These are phyloP conservation scores for Chlorella sp. DNA, from an alignment of 139 green algal genomes.

Conservation along the genomic window DNA sequence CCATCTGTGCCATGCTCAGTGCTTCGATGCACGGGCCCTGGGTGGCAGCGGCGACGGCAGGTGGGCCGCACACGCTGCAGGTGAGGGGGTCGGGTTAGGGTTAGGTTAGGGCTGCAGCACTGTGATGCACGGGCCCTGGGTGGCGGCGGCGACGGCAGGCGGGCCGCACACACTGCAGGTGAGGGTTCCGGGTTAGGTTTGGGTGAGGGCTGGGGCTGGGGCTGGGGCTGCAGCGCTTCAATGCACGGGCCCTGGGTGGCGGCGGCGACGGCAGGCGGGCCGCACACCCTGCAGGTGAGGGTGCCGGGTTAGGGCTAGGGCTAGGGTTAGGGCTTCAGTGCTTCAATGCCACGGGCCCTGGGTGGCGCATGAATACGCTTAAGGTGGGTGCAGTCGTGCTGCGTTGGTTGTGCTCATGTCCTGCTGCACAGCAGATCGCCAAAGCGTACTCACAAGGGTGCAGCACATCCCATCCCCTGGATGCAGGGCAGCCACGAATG, in stretches of 20 bases:
- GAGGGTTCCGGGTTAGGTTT: no score
- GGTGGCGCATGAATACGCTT: no score
- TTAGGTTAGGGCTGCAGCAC: no score
- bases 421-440: no score
- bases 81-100: no score
- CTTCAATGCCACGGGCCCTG: neutral
- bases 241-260: neutral
- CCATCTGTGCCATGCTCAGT: constrained; percentile 52
- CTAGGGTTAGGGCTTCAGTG: no score
- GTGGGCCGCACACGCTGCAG: neutral
- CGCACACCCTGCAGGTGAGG: neutral
- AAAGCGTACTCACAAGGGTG: no score
- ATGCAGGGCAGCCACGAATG: no score
- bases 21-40: neutral
- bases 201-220: no score
- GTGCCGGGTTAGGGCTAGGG: no score
- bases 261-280: neutral
- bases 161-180: neutral
- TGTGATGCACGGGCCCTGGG: neutral
- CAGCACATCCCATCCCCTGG: neutral
- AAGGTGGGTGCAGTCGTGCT: no score
- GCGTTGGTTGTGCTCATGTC: no score
- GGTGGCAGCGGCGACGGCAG: neutral
- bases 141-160: neutral
- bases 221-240: neutral